Percentiles rank a stretch among this genome's conserved stretches.
Evolutionary conservation across 345 rosid species (phyloP).

Genomic region (Pugionium dolabratum): DNA sequence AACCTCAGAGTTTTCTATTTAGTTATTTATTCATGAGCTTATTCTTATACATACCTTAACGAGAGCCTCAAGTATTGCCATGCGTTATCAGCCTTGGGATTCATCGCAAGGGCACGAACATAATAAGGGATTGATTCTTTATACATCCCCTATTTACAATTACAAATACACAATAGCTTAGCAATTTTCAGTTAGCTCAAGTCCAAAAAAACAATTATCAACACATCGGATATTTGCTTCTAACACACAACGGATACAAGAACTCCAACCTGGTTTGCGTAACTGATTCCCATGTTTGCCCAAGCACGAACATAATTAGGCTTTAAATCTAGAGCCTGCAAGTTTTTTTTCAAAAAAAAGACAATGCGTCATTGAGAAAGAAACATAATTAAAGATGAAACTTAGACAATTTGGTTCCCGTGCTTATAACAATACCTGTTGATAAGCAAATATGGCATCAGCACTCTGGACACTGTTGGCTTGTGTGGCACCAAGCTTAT

Average conservation of each 20-base stretch:
- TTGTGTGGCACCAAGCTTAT: constrained; percentile 98
- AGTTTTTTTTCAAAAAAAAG: background rate
- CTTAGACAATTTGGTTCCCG: background rate
- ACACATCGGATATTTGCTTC: constrained; percentile 3
- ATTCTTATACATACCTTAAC: constrained; percentile 56
- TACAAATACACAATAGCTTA: background rate
- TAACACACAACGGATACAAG: background rate
- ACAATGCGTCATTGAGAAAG: background rate
- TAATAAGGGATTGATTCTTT: constrained; percentile 89
- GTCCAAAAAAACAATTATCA: background rate
- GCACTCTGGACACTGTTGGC: constrained; percentile 99
- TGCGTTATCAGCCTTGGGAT: constrained; percentile 98
- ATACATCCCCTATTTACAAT: constrained; percentile 68
- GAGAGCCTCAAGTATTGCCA: constrained; percentile 98
- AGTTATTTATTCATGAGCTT: background rate
- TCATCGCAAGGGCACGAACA: constrained; percentile 97
- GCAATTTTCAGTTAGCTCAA: background rate
- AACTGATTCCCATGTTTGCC: constrained; percentile 99
- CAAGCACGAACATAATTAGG: constrained; percentile 99
- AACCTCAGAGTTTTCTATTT: background rate
- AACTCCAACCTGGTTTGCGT: constrained; percentile 86
- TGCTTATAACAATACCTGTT: constrained; percentile 52
- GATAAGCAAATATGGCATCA: constrained; percentile 97
- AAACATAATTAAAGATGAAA: background rate
- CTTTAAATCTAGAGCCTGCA: constrained; percentile 96